Evolutionary conservation across 345 rosid genomes (phyloP), one percentile per base, ranked within the genome.

Genomic region (Salix caprea): DNA sequence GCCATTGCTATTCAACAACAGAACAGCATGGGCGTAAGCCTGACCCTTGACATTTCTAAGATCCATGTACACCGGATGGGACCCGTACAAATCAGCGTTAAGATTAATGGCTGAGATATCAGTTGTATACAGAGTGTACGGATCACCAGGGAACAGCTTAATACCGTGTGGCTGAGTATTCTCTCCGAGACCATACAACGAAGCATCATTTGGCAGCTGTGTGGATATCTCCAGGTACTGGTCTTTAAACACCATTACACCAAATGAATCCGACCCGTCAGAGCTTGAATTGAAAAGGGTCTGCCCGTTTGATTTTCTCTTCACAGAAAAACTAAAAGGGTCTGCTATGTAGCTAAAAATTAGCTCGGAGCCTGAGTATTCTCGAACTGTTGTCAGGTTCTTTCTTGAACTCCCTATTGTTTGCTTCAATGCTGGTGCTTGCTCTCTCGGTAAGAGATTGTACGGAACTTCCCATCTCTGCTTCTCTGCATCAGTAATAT

Each of bases 171-270:
- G 97, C 73, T 96, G 99, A 12, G 98, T 87, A 90, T 88, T 96
- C 79, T 96, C 99, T 4, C 99, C 98, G 1, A 94, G 82, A 2
- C 99, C 99, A 71, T 92, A 96, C 12, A 96, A 81, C 1, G 99
- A 90, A 34, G 97, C 99, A 30, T 89, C 94, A 81, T 84, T 80
- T 0, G 99, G 98, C 79, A 96, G 67, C 5, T 85, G 81, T 32
- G 99, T 96, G 19, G 99, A 96, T 37, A 96, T 85, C 88, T 96
- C 99, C 10, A 96, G 82, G 90, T 96, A 96, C 67, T 96, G 99
- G 76, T 96, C 99, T 73, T 96, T 96, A 80, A 96, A 94, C 34
- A 94, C 98, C 83, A 96, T 70, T 70, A 80, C 78, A 12, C 93
- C 89, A 71, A 83, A 91, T 1, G 90, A 84, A 72, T 82, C 87